Base-by-base conservation (phyloP, 202 grass and related monocot genomes). In the Dendrocalamus latiflorus region DNA sequence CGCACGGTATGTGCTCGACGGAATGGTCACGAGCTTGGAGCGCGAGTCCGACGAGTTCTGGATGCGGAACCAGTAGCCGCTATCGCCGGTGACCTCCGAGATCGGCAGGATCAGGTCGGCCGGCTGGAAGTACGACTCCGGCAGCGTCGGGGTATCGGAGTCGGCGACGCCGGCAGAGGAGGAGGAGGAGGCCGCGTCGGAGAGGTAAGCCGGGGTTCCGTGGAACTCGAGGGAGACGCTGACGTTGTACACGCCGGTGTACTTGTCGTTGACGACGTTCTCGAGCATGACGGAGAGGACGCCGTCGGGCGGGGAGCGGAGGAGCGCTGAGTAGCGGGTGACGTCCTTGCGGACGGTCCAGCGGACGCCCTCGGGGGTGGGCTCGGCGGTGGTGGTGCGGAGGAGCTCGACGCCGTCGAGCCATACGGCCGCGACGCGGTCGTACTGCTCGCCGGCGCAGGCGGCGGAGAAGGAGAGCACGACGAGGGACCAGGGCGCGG, bases 381-480 rank as follows among this genome's bases (percentile, higher is more conserved):
- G 93, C 83, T 98, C 87, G 1, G 93, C 87, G 21, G 95, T 98
- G 80, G 89, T 95, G 92, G 93, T 98, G 50, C 93, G 92, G 54
- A 98, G 91, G 21, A 98, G 84, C 91, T 98, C 95, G 53, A 66
- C 85, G 57, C 91, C 86, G 49, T 95, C 85, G 68, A 98, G 85
- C 95, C 93, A 98, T 36, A 98, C 70, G 47, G 95, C 93, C 14
- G 95, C 91, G 6, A 98, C 90, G 62, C 95, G 89, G 66, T 95
- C 93, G 85, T 98, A 95, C 85, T 98, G 95, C 20, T 98, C 89
- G 15, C 95, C 95, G 10, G 90, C 83, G 70, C 76, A 81, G 38
- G 87, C 81, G 12, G 78, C 83, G 60, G 91, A 98, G 87, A 98
- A 92, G 74, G 75, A 69, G 76, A 98, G 95, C 16, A 91, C 80